Conservation (phyloP, 164 flowering plant species). For the Piper betle region DNA sequence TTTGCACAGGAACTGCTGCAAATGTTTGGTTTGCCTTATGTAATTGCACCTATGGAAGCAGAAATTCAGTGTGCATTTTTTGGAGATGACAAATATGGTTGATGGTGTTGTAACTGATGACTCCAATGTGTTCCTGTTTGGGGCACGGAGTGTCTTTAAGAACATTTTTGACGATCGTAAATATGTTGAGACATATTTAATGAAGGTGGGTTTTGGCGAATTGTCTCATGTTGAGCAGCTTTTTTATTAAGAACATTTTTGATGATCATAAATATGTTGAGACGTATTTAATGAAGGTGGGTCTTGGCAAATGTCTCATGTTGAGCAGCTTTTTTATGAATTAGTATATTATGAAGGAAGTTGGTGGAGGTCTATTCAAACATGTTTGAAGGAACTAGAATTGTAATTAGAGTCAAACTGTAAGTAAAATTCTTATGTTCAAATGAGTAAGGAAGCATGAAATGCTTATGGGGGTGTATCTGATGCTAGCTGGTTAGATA, state of each 20-base stretch:
- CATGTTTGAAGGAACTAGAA: too few relatives aligned
- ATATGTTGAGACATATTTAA: constrained; percentile 92
- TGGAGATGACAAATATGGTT: constrained; percentile 75
- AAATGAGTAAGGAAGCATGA: too few relatives aligned
- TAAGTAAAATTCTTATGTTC: too few relatives aligned
- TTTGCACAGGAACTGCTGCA: constrained; percentile 69
- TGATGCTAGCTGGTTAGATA: too few relatives aligned
- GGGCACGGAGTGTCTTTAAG: constrained; percentile 85
- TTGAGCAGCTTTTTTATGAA: too few relatives aligned
- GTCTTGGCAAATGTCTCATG: background rate
- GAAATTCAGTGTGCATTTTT: constrained; percentile 95
- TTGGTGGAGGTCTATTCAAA: too few relatives aligned
- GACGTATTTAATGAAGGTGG: constrained; percentile 94
- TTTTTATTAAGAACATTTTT: constrained; percentile 48
- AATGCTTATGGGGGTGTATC: too few relatives aligned
- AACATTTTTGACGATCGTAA: constrained; percentile 94
- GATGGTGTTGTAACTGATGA: constrained; percentile 99
- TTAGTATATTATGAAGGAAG: too few relatives aligned
- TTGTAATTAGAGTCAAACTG: too few relatives aligned
- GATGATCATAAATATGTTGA: constrained; percentile 96
- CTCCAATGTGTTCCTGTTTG: constrained; percentile 95
- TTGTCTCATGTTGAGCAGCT: too few relatives aligned
- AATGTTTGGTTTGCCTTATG: constrained; percentile 95
- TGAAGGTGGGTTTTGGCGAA: constrained; percentile 49
- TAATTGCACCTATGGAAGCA: constrained; percentile 98